Conservation (phyloP, 139 green algal species). For the Deuterostichococcus epilithicus region DNA sequence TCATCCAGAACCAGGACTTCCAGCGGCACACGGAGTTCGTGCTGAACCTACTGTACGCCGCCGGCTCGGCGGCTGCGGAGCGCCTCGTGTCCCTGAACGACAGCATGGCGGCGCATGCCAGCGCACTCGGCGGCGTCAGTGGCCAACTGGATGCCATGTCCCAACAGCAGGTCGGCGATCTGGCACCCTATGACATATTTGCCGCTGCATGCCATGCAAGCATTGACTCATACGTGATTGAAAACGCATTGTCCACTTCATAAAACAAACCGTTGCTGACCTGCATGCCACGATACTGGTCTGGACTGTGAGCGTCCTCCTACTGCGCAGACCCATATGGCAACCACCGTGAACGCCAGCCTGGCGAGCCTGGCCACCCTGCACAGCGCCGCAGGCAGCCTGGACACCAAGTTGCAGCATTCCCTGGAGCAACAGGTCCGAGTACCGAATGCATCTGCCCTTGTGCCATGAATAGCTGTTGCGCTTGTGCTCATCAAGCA, state of each 20-base stretch:
- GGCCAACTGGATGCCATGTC: background rate
- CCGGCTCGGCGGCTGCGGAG: background rate
- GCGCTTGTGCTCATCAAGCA: too few species aligned
- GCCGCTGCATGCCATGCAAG: too few species aligned
- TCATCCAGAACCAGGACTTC: constrained; percentile 48
- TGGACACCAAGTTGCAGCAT: background rate
- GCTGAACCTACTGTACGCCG: constrained; percentile 32
- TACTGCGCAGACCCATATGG: background rate
- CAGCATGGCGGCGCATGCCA: background rate
- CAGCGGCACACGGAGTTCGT: constrained; percentile 38
- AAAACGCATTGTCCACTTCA: too few species aligned
- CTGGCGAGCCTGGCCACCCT: background rate
- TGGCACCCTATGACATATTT: too few species aligned
- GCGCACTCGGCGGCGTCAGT: background rate
- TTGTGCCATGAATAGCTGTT: background rate
- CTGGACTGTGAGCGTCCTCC: too few species aligned
- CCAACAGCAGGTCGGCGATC: background rate
- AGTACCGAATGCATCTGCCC: background rate
- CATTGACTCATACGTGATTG: too few species aligned
- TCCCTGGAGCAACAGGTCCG: background rate
- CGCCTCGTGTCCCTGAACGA: background rate
- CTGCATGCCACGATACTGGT: too few species aligned
- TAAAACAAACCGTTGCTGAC: too few species aligned
- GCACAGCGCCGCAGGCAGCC: background rate
- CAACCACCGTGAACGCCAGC: background rate